These are phyloP conservation scores for Wickerhamiella pararugosa DNA, from an alignment of 1,139 yeast genomes.

Conservation along the genomic window DNA sequence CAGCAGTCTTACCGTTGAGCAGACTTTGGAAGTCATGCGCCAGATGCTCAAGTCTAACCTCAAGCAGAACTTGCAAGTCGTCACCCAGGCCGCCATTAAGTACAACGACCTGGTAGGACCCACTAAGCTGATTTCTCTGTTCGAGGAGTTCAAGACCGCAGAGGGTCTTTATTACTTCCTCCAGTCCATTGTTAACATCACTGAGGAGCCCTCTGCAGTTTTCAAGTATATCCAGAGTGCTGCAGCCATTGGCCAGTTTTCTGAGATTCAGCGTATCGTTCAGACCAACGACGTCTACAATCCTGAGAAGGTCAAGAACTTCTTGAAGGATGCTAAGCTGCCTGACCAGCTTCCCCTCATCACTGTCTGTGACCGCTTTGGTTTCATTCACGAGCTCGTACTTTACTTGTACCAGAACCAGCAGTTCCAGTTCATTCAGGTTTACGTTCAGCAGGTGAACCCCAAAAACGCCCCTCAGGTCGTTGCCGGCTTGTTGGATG, in stretches of 20 bases:
- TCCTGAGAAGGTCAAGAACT: constrained; percentile 95
- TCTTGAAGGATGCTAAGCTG: constrained; percentile 81
- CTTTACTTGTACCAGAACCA: constrained; percentile 89
- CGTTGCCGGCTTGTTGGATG: constrained; percentile 88
- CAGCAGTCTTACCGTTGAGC: constrained; percentile 90
- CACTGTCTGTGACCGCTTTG: constrained; percentile 86
- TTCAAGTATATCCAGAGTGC: constrained; percentile 94
- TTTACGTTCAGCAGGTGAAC: constrained; percentile 92
- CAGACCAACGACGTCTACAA: constrained; percentile 89
- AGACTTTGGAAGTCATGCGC: constrained; percentile 72
- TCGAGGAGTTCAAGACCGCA: constrained; percentile 80
- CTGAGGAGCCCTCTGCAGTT: constrained; percentile 90
- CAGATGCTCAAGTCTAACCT: constrained; percentile 72
- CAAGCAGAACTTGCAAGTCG: constrained; percentile 82
- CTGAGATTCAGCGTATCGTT: constrained; percentile 90
- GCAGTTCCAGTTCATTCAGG: constrained; percentile 90
- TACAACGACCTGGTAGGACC: constrained; percentile 91
- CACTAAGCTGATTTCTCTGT: constrained; percentile 64
- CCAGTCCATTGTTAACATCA: constrained; percentile 81
- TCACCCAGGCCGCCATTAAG: constrained; percentile 92
- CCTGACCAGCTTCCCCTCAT: constrained; percentile 94
- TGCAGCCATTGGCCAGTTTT: constrained; percentile 73
- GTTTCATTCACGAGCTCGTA: constrained; percentile 85
- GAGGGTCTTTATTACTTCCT: constrained; percentile 93
- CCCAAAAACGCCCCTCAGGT: constrained; percentile 94